These are phyloP conservation scores for Incumbomyces delicatus DNA, from an alignment of 2,329 filamentous ascomycete species.

Conservation along the genomic window DNA sequence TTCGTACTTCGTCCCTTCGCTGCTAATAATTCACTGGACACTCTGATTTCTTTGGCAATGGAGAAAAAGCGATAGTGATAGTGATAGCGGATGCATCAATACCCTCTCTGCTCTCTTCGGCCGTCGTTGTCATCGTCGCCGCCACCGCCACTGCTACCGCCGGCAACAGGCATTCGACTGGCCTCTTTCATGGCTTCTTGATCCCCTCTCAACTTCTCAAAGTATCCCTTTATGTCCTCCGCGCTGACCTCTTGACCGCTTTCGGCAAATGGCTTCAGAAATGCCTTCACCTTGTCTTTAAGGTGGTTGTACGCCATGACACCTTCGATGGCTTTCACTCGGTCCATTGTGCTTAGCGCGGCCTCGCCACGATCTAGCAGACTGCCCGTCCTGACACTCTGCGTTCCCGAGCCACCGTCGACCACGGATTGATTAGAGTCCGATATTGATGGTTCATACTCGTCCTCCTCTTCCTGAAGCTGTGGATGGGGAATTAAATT, in stretches of 20 bases:
- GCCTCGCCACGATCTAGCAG: constrained; percentile 87
- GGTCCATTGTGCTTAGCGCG: constrained; percentile 81
- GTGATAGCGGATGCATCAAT: background rate
- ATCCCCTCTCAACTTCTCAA: constrained; percentile 87
- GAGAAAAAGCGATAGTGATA: too few species aligned
- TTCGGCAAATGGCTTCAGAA: constrained; percentile 88
- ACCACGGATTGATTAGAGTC: constrained; percentile 39
- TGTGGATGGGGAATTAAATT: constrained; percentile 61
- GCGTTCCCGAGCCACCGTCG: constrained; percentile 5
- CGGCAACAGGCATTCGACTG: constrained; percentile 27
- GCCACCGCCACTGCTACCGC: background rate
- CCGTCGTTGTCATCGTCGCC: constrained; percentile 2
- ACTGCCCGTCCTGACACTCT: constrained; percentile 65
- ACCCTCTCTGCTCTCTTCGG: constrained; percentile 12
- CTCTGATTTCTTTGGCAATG: too few species aligned
- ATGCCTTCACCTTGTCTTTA: constrained; percentile 90
- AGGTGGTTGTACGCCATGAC: constrained; percentile 98
- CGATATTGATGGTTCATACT: constrained; percentile 84
- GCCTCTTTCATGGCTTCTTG: constrained; percentile 61
- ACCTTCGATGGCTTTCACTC: constrained; percentile 86
- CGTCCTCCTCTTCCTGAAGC: constrained; percentile 87
- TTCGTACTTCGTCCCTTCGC: too few species aligned
- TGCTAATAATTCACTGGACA: too few species aligned
- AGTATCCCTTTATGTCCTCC: constrained; percentile 93
- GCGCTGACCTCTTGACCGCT: constrained; percentile 79